Percentiles rank a stretch among this genome's conserved stretches.
Evolutionary conservation across 257 asterid genomes (phyloP).

Genomic region (Jasminum sambac): DNA sequence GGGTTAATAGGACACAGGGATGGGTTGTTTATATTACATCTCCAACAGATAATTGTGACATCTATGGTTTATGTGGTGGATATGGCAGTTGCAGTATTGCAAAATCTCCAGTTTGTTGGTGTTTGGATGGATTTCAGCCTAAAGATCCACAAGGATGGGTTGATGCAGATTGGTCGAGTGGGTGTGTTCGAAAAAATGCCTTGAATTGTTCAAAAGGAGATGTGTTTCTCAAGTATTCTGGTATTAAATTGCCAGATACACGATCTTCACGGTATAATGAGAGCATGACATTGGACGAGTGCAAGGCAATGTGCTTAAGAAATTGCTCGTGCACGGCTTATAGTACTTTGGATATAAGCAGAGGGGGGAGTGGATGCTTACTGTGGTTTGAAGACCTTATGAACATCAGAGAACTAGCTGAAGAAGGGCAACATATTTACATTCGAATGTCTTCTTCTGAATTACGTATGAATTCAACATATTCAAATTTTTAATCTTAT

Average conservation of each 20-base stretch:
- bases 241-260: slow-evolving; percentile 36
- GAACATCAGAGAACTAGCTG: slow-evolving; percentile 23
- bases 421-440: slow-evolving; percentile 28
- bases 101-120: slow-evolving; percentile 28
- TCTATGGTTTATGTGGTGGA: slow-evolving; percentile 28
- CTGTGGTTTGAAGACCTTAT: slow-evolving; percentile 36
- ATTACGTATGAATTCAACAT: not conserved
- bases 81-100: slow-evolving; percentile 31
- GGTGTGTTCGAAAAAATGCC: slow-evolving; percentile 30
- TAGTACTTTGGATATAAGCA: slow-evolving; percentile 27
- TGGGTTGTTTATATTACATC: slow-evolving; percentile 20
- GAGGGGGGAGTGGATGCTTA: slow-evolving; percentile 36
- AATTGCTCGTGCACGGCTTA: slow-evolving; percentile 43
- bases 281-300: slow-evolving; percentile 26
- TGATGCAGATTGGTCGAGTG: slow-evolving; percentile 26
- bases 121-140: slow-evolving; percentile 32
- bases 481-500: not conserved
- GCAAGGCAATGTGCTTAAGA: slow-evolving; percentile 28
- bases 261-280: slow-evolving; percentile 22
- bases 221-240: slow-evolving; percentile 20
- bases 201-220: slow-evolving; percentile 29
- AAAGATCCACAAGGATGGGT: slow-evolving; percentile 24
- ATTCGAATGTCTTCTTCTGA: slow-evolving; percentile 15
- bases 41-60: slow-evolving; percentile 36
- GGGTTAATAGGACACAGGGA: slow-evolving; percentile 22